Evolutionary conservation across 148 eudicot species (phyloP), one percentile per base, ranked within the genome.

Genomic region (Chenopodium berlandieri): DNA sequence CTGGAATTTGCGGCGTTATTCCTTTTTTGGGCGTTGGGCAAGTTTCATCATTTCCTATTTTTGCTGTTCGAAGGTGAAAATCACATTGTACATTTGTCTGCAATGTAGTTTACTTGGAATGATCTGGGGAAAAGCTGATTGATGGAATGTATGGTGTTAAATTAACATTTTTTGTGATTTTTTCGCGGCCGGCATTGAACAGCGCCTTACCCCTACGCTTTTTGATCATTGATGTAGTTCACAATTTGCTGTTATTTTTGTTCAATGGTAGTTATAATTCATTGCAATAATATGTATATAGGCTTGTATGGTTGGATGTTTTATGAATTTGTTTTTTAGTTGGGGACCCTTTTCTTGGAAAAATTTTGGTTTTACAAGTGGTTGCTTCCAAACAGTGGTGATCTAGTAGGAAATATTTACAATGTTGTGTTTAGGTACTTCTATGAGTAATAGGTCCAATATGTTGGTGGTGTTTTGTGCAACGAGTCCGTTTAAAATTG

Each of bases 1-100:
- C 78, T 83, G 69, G 75, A 66, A 73, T 73, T 23, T 65, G 82
- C 79, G 70, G 25, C 58, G 37, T 77, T 1, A 65, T 23, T 65
- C 73, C 81, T 13, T 9, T 83, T 19, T 40, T 79, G 46, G 81
- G 73, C n/a, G 46, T 65, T n/a, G 82, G 84, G 80, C 62, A 69
- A 70, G 67, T 56, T 8, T 54, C 31, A 0, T 23, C 34, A 8
- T 62, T 71, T 60, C 30, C 60, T 60, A 44, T 4, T 62, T 73
- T 56, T 19, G 4, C 16, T 73, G 30, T 47, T 63, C 46, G n/a
- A 64, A 30, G 23, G 66, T 81, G 1, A 27, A 10, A 7, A 73
- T 11, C 44, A 62, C 23, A 56, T 62, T 22, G 22, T n/a, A 62
- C 7, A 62, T 62, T 20, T 62, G 25, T 2, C 4, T 62, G 25